Evolutionary conservation across 371 early-diverging fungal genomes (phyloP), one percentile per base, ranked within the genome.

Genomic region (Mortierella sp.): DNA sequence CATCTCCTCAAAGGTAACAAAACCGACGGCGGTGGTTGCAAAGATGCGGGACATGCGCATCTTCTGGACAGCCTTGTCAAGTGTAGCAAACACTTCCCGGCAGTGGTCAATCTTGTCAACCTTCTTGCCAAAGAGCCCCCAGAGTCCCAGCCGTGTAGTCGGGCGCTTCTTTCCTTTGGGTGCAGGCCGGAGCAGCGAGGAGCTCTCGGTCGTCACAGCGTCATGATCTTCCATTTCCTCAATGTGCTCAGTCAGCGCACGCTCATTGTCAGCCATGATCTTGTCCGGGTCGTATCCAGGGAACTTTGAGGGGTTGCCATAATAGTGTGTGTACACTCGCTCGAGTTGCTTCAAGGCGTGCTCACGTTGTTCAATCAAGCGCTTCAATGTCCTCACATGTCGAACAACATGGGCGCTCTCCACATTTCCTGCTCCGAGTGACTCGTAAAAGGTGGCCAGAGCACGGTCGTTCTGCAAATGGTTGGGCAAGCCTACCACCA

Each of bases 1-100:
- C 71, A 87, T 90, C 72, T 90, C 89, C 87, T 88, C 89, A 86
- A 94, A 94, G 7, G 94, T 93, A 8, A 93, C 90, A 86, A 94
- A 94, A 0, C 92, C 94, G 29, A 92, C 89, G 32, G 88, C 88
- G 12, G 93, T 93, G 32, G 71, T 76, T 4, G 86, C 49, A 60
- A 82, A 85, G 56, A 82, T 71, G 24, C 79, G 79, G 0, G 80
- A 76, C 74, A 75, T 58, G 60, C 86, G 86, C 80, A 75, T 76
- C 51, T 81, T 82, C 58, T 77, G 77, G 12, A 85, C 86, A 1
- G 92, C 91, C 78, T 85, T 89, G 75, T 91, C 90, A 60, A 90
- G 84, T 10, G 88, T 87, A 3, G 78, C 78, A 16, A 89, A 90
- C n/a, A 82, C 78, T 46, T 81, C 76, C 14, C 75, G 75, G 32